These are phyloP conservation scores for Ophiostoma populinum DNA, from an alignment of 2,329 filamentous ascomycete genomes.

Conservation along the genomic window DNA sequence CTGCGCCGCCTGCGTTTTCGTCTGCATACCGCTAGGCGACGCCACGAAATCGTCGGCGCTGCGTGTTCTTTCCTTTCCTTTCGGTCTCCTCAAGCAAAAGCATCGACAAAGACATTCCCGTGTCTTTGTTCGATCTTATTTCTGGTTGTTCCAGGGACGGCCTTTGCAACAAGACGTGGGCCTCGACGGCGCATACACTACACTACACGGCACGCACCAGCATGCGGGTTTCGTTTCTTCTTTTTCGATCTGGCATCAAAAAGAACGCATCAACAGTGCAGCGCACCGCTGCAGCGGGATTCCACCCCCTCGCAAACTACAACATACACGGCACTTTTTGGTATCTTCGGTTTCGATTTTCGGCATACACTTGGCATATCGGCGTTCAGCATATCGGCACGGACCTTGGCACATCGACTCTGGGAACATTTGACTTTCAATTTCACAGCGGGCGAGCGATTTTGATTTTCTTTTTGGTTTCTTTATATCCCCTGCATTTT, in stretches of 20 bases:
- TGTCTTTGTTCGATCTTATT: background rate
- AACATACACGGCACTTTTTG: slow-evolving; percentile 4
- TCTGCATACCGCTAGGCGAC: no score
- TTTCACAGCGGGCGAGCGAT: slow-evolving; percentile 24
- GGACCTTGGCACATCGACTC: slow-evolving; percentile 8
- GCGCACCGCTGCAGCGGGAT: slow-evolving; percentile 2
- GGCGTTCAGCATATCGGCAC: slow-evolving; percentile 5
- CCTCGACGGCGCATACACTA: background rate
- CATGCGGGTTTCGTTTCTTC: background rate
- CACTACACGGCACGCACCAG: no score
- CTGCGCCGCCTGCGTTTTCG: slow-evolving; percentile 3
- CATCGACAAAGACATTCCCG: slow-evolving; percentile 1
- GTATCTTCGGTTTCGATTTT: slow-evolving; percentile 1
- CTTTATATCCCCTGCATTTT: slow-evolving; percentile 8
- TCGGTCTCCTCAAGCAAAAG: background rate
- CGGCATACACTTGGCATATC: slow-evolving; percentile 3
- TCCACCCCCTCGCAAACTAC: background rate
- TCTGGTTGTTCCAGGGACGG: slow-evolving; percentile 11
- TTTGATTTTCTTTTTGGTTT: slow-evolving; percentile 17
- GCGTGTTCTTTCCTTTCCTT: background rate
- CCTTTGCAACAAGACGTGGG: slow-evolving; percentile 6
- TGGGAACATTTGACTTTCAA: slow-evolving; percentile 11
- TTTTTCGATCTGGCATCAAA: slow-evolving; percentile 11
- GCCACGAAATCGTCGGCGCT: background rate
- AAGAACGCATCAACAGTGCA: slow-evolving; percentile 5